phyloP scores from a whole-genome alignment of 169 alveolate species.

The Babesia gibsoni region DNA sequence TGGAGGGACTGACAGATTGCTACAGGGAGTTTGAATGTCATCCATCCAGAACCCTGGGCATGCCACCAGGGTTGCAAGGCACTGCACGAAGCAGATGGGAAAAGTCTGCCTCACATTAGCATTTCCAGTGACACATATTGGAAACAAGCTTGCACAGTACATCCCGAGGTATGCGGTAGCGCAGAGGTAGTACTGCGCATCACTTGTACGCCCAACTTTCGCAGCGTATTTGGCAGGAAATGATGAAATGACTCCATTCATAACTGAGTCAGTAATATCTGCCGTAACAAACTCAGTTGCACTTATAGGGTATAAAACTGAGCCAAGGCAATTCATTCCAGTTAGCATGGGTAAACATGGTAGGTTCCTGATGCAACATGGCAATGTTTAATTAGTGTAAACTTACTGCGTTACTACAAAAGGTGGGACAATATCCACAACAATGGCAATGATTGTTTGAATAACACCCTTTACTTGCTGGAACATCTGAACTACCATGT shows the following conservation, averaged over 20 bases:
- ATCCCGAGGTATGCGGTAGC: conserved; percentile 82
- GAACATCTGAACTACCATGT: conserved; percentile 71
- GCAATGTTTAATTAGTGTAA: conserved; percentile 31
- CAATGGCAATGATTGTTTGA: conserved; percentile 72
- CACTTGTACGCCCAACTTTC: conserved; percentile 80
- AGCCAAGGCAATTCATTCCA: conserved; percentile 81
- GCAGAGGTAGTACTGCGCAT: conserved; percentile 74
- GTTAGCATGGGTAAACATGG: conserved; percentile 86
- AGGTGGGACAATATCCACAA: conserved; percentile 82
- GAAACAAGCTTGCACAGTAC: conserved; percentile 81
- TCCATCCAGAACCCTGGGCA: conserved; percentile 87
- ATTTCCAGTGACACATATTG: conserved; percentile 79
- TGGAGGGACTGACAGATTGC: conserved; percentile 79
- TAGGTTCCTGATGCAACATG: conserved; percentile 63
- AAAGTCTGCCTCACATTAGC: conserved; percentile 59
- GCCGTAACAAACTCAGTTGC: conserved; percentile 81
- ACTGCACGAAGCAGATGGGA: conserved; percentile 77
- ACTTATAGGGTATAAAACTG: conserved; percentile 80
- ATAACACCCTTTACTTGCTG: conserved; percentile 77
- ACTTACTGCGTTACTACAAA: conserved; percentile 71
- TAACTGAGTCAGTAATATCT: conserved; percentile 78
- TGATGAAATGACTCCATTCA: conserved; percentile 79
- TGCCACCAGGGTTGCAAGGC: conserved; percentile 80
- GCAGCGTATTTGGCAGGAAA: conserved; percentile 82
- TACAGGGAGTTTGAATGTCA: conserved; percentile 72